These are phyloP conservation scores for Thermomucor indicae-seudaticae DNA, from an alignment of 371 early-diverging fungal genomes.

Conservation along the genomic window DNA sequence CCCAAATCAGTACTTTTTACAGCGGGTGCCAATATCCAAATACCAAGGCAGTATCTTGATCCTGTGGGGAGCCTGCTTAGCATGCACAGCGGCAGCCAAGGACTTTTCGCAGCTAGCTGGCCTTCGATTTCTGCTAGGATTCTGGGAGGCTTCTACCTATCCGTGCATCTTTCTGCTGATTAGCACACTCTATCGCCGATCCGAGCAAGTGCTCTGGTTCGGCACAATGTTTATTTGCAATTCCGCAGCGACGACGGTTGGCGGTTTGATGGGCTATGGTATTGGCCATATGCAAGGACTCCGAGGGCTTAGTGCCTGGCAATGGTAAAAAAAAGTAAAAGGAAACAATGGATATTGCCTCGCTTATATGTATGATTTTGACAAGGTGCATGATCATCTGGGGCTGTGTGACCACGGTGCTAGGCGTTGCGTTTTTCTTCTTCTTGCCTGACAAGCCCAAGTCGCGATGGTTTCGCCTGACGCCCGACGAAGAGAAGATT, in stretches of 20 bases:
- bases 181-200: slow-evolving; percentile 26
- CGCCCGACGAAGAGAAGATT: slow-evolving; percentile 28
- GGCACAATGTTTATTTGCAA: slow-evolving; percentile 30
- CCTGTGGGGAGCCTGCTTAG: slow-evolving; percentile 22
- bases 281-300: slow-evolving; percentile 18
- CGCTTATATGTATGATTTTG: neutral
- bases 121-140: slow-evolving; percentile 28
- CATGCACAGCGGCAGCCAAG: slow-evolving; percentile 12
- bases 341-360: neutral
- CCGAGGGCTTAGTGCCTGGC: slow-evolving; percentile 11
- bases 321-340: slow-evolving; percentile 9
- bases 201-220: slow-evolving; percentile 27
- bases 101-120: slow-evolving; percentile 30
- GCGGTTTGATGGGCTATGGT: slow-evolving; percentile 29
- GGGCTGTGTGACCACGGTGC: slow-evolving; percentile 21
- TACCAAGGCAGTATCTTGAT: slow-evolving; percentile 22
- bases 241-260: slow-evolving; percentile 12
- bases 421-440: slow-evolving; percentile 29
- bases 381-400: slow-evolving; percentile 37
- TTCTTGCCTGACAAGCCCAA: slow-evolving; percentile 37
- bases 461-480: slow-evolving; percentile 21
- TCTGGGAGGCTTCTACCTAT: slow-evolving; percentile 31
- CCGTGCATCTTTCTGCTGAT: slow-evolving; percentile 31
- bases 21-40: slow-evolving; percentile 23
- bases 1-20: slow-evolving; percentile 33